Evolutionary conservation across 371 early-diverging fungal genomes (phyloP).

Genomic region (Encephalitozoon intestinalis): DNA sequence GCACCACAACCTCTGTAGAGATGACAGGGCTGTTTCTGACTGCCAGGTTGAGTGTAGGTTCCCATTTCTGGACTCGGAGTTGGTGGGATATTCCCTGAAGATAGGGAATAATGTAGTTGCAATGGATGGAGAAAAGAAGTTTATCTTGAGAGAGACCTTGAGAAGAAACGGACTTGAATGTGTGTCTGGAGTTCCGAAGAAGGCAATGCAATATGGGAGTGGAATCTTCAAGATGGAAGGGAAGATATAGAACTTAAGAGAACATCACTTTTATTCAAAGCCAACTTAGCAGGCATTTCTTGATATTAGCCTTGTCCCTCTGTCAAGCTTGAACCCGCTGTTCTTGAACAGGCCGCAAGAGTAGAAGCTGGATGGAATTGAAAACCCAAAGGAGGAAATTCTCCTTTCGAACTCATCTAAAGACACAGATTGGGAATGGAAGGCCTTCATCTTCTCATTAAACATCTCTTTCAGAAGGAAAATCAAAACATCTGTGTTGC

Average conservation of each 20-base stretch:
- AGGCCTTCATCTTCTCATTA: constrained; percentile 36
- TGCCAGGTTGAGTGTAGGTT: constrained; percentile 36
- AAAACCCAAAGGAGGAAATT: constrained; percentile 11
- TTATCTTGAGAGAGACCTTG: constrained; percentile 37
- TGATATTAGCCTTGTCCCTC: background rate
- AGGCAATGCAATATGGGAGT: constrained; percentile 54
- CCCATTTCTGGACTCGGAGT: constrained; percentile 40
- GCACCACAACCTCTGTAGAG: constrained; percentile 46
- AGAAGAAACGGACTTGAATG: constrained; percentile 19
- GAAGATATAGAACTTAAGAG: background rate
- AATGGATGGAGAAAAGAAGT: constrained; percentile 23
- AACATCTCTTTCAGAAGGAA: constrained; percentile 51
- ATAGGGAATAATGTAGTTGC: background rate
- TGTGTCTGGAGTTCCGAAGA: constrained; percentile 25
- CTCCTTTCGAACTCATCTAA: constrained; percentile 27
- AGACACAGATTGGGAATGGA: background rate
- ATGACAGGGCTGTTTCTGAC: constrained; percentile 42
- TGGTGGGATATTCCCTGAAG: constrained; percentile 22
- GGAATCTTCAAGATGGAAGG: constrained; percentile 27
- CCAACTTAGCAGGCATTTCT: background rate
- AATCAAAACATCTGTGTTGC: constrained; percentile 35
- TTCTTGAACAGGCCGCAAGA: background rate
- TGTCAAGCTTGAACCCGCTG: constrained; percentile 13
- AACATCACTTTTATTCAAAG: background rate
- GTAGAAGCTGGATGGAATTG: background rate